Evolutionary conservation across 345 rosid genomes (phyloP).

Genomic region (Euphorbia pulcherrima): DNA sequence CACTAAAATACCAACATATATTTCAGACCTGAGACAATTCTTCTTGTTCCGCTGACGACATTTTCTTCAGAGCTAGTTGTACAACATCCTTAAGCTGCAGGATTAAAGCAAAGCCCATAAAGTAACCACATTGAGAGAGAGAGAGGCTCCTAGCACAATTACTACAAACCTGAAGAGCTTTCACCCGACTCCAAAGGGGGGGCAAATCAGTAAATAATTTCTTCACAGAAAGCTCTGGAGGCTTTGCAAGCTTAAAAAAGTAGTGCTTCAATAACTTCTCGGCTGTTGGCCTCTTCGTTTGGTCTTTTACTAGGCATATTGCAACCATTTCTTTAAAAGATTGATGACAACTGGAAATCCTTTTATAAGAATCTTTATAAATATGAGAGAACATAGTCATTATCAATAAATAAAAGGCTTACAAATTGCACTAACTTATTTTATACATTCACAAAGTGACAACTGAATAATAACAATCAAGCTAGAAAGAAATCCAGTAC

Average conservation of each 20-base stretch:
- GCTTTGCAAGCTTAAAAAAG: constrained; percentile 85
- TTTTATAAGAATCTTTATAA: constrained; percentile 63
- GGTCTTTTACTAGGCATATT: constrained; percentile 99
- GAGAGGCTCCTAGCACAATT: constrained; percentile 6
- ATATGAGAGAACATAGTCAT: constrained; percentile 7
- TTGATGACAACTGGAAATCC: constrained; percentile 92
- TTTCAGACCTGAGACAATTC: constrained; percentile 78
- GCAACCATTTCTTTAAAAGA: constrained; percentile 99
- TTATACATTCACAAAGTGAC: background rate
- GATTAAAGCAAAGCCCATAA: constrained; percentile 16
- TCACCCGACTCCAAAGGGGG: constrained; percentile 88
- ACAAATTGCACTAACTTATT: constrained; percentile 11
- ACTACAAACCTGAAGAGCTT: constrained; percentile 77
- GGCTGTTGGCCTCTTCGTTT: constrained; percentile 92
- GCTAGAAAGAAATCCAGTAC: constrained; percentile 75
- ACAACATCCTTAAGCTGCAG: constrained; percentile 91
- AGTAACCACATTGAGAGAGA: background rate
- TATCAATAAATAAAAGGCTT: constrained; percentile 5
- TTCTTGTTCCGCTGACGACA: constrained; percentile 97
- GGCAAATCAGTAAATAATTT: constrained; percentile 72
- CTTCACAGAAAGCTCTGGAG: constrained; percentile 84
- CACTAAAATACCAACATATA: no score
- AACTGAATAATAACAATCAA: constrained; percentile 19
- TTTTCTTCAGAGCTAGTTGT: constrained; percentile 83
- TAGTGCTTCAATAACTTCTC: constrained; percentile 88